These are phyloP conservation scores for Solanum etuberosum DNA, from an alignment of 257 asterid genomes.

Conservation along the genomic window DNA sequence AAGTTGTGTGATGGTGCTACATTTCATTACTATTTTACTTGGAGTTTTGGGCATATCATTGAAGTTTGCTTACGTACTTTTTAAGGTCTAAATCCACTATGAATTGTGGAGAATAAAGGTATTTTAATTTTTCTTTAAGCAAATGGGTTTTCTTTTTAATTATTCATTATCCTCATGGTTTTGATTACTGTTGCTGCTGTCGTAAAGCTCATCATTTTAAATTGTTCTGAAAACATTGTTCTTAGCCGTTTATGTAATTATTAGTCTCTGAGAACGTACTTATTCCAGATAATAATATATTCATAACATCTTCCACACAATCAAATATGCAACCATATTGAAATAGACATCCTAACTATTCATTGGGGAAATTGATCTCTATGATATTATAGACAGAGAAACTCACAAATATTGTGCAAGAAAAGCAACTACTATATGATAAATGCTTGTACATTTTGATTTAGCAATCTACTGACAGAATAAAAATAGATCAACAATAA, in stretches of 20 bases:
- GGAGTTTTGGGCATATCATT: conserved; percentile 11
- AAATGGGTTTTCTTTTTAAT: conserved; percentile 1
- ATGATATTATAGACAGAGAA: background rate
- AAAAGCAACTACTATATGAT: background rate
- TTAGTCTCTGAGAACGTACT: too few species aligned
- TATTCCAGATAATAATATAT: too few species aligned
- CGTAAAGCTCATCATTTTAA: background rate
- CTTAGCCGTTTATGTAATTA: background rate
- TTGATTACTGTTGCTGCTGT: background rate
- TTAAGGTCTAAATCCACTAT: conserved; percentile 22
- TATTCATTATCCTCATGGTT: background rate
- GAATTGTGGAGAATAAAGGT: conserved; percentile 17
- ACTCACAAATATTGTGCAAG: background rate
- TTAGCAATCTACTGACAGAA: background rate
- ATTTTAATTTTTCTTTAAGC: conserved; percentile 9
- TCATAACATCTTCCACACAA: background rate
- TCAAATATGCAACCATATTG: background rate
- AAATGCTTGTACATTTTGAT: background rate
- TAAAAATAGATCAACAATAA: background rate
- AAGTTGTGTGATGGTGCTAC: conserved; percentile 16
- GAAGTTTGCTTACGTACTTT: conserved; percentile 30
- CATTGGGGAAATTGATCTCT: too few species aligned
- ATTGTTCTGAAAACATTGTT: background rate
- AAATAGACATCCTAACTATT: background rate
- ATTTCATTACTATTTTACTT: conserved; percentile 7